Conservation (phyloP, 1,284 basidiomycete species). For the Gymnopus androsaceus region DNA sequence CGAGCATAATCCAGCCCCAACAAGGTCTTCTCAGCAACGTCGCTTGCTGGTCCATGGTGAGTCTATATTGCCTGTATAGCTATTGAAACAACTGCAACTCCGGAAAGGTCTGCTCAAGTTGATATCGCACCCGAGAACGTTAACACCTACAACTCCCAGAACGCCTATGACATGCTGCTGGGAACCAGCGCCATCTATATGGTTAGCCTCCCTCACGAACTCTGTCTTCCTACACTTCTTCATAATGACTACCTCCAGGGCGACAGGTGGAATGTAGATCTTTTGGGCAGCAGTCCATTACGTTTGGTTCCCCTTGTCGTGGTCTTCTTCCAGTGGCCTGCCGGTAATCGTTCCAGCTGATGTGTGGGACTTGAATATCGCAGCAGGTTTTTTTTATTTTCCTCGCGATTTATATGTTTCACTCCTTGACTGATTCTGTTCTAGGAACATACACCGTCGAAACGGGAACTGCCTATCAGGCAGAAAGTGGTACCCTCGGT, state of each 20-base stretch:
- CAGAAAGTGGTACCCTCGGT: conserved; percentile 52
- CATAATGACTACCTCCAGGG: too few species aligned
- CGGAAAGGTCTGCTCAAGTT: conserved; percentile 59
- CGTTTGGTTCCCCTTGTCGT: conserved; percentile 63
- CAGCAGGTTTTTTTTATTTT: conserved; percentile 44
- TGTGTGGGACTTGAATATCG: conserved; percentile 56
- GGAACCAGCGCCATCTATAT: conserved; percentile 59
- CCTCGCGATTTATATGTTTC: background rate
- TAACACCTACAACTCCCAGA: conserved; percentile 65
- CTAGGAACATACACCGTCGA: conserved; percentile 51
- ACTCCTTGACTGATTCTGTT: background rate
- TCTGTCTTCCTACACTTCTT: too few species aligned
- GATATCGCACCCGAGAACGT: conserved; percentile 55
- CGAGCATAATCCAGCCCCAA: conserved; percentile 61
- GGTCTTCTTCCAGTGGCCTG: conserved; percentile 47
- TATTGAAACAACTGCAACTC: too few species aligned
- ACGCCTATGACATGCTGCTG: conserved; percentile 55
- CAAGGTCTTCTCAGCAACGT: conserved; percentile 56
- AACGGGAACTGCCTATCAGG: conserved; percentile 57
- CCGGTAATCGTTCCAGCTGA: conserved; percentile 59
- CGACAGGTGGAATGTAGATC: conserved; percentile 59
- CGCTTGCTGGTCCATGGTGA: conserved; percentile 41
- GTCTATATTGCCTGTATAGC: too few species aligned
- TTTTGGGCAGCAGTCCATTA: conserved; percentile 61
- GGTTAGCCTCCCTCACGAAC: too few species aligned